Conservation (phyloP, 352 stramenopile genomes). For the Phytopythium litorale region DNA sequence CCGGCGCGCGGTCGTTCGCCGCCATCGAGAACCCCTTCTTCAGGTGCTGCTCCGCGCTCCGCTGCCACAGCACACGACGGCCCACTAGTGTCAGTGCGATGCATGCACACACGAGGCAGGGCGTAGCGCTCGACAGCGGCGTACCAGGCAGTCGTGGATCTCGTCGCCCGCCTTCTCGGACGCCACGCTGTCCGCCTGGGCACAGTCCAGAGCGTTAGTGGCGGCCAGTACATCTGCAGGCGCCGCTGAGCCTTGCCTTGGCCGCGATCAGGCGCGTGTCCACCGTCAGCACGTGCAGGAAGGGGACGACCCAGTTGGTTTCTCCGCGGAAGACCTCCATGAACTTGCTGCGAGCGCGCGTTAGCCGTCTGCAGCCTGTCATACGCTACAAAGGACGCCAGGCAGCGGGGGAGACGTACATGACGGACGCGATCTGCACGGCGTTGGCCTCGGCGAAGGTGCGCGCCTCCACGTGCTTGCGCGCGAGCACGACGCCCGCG, state of each 20-base stretch:
- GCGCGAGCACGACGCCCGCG: slow-evolving; percentile 55
- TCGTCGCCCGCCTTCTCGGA: slow-evolving; percentile 65
- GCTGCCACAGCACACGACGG: slow-evolving; percentile 8
- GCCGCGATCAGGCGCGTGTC: slow-evolving; percentile 73
- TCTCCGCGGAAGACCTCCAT: slow-evolving; percentile 83
- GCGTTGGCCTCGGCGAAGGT: slow-evolving; percentile 56
- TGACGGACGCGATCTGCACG: slow-evolving; percentile 63
- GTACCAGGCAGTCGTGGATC: slow-evolving; percentile 68
- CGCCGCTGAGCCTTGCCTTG: slow-evolving; percentile 21
- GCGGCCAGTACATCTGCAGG: neutral
- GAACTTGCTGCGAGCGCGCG: slow-evolving; percentile 54
- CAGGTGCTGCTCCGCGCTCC: slow-evolving; percentile 79
- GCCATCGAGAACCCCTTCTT: slow-evolving; percentile 87
- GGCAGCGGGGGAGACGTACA: slow-evolving; percentile 28
- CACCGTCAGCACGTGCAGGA: slow-evolving; percentile 76
- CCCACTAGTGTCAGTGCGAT: neutral
- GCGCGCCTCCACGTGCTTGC: slow-evolving; percentile 44
- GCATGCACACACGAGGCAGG: too few relatives aligned
- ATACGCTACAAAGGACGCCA: neutral
- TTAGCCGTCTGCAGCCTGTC: neutral
- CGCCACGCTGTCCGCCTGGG: slow-evolving; percentile 60
- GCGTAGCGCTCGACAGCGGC: too few relatives aligned
- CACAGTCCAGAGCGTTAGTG: neutral
- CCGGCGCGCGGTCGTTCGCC: slow-evolving; percentile 72
- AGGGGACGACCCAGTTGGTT: slow-evolving; percentile 84